Conservation (phyloP, 2,329 filamentous ascomycete genomes). For the Onygena corvina region DNA sequence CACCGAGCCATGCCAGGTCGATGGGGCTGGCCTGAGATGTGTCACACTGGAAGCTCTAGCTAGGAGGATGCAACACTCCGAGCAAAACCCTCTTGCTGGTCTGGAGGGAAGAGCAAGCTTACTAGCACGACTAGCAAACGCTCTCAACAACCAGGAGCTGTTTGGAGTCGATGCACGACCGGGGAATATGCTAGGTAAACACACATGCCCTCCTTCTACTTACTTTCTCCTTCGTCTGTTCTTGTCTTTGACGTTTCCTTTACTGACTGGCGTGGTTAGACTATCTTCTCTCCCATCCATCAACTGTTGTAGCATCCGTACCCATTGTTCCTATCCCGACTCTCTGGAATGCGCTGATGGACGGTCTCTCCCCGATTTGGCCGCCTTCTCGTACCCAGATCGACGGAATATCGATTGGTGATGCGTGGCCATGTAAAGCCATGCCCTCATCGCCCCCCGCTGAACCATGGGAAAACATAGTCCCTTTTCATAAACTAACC, state of each 20-base stretch:
- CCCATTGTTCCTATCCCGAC: constrained; percentile 79
- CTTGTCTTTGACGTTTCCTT: constrained; percentile 7
- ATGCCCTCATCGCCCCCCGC: constrained; percentile 59
- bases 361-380: constrained; percentile 78
- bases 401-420: constrained; percentile 74
- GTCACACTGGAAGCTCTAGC: constrained; percentile 64
- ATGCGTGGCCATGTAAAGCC: constrained; percentile 81
- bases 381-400: constrained; percentile 73
- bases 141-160: constrained; percentile 66
- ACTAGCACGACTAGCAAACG: constrained; percentile 60
- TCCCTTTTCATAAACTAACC: constrained; percentile 87
- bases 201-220: not conserved
- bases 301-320: constrained; percentile 76
- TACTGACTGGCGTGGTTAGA: constrained; percentile 42
- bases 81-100: constrained; percentile 69
- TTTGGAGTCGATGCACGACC: constrained; percentile 77
- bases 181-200: constrained; percentile 82
- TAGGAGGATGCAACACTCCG: constrained; percentile 70
- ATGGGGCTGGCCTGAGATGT: constrained; percentile 63
- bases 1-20: constrained; percentile 75
- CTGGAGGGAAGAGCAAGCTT: constrained; percentile 74
- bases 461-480: constrained; percentile 64
- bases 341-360: constrained; percentile 82
- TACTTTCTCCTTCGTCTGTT: constrained; percentile 8
- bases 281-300: constrained; percentile 81